Conservation (phyloP, 129 eudicot genomes). For the Sambucus nigra region DNA sequence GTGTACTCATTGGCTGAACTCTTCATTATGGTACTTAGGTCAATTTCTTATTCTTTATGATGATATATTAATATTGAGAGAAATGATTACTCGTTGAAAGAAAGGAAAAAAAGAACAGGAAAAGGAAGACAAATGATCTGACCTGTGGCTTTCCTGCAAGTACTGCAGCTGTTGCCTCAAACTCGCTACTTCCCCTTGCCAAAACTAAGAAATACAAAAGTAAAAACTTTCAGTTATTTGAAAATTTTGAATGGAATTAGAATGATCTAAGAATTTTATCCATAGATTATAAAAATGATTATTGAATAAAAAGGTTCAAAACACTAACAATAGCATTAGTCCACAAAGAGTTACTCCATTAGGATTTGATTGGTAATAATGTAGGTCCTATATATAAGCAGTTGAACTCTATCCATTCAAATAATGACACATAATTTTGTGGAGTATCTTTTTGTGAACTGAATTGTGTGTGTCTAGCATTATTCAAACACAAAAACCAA, state of each 20-base stretch:
- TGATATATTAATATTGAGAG: too few relatives aligned
- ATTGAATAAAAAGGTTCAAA: not conserved
- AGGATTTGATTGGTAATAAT: not conserved
- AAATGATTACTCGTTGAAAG: too few relatives aligned
- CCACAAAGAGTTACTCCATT: not conserved
- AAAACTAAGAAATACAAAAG: slow-evolving; percentile 25
- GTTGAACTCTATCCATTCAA: too few relatives aligned
- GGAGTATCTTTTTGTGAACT: not conserved
- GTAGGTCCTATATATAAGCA: too few relatives aligned
- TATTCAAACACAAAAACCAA: too few relatives aligned
- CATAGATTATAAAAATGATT: not conserved
- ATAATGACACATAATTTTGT: too few relatives aligned
- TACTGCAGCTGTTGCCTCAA: slow-evolving; percentile 61
- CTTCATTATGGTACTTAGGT: not conserved
- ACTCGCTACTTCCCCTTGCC: slow-evolving; percentile 65
- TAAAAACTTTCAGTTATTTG: not conserved
- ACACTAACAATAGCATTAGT: not conserved
- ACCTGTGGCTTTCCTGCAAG: slow-evolving; percentile 67
- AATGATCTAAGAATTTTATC: not conserved
- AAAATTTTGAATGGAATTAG: not conserved
- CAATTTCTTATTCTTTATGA: not conserved
- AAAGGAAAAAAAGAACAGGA: too few relatives aligned
- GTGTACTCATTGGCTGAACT: not conserved
- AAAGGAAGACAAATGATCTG: slow-evolving; percentile 6
- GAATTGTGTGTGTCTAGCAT: too few relatives aligned